Base-by-base conservation (phyloP, 805 yeast genomes). In the Nakazawaea anatomiae region DNA sequence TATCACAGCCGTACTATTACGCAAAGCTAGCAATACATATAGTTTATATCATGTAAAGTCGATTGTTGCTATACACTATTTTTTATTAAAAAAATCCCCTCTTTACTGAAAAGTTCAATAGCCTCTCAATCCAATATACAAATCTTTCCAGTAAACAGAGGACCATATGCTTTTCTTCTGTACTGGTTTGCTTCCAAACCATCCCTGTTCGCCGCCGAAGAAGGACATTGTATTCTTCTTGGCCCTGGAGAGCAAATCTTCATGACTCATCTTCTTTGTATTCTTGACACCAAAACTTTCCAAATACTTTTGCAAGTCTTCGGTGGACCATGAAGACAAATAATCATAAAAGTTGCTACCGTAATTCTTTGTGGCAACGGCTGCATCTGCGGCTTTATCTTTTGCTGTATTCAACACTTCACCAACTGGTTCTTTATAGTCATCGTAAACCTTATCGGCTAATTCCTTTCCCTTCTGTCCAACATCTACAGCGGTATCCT, bases 251-350 rank as follows among this genome's bases (percentile, higher is more conserved):
- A 69, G 50, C 53, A 77, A 60, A 28, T 75, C 72, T 8, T 68
- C 67, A 47, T 66, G 64, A 25, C 53, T 55, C 39, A 61, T 55
- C 42, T 54, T 52, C 39, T 62, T 60, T 4, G 64, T 54, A 32
- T 64, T 51, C 12, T 66, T 62, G 40, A 66, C 58, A n/a, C 80
- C 80, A 59, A 70, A 75, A 3, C 71, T 64, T 14, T 63, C 60
- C 51, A 77, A 58, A 55, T 76, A 77, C 12, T 66, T 54, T 43
- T 55, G 64, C 51, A 77, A 60, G 50, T 77, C 82, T 28, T 68
- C 68, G 14, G 64, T 65, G 2, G 76, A 65, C 76, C 77, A 76
- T 8, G 68, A 59, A 30, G 69, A 63, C 49, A 75, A 66, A 48
- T 56, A 54, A 36, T 52, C 50, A 28, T 39, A 25, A 32, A 52